phyloP scores from a whole-genome alignment of 208 protist species.

The Acanthamoeba rhysodes region DNA sequence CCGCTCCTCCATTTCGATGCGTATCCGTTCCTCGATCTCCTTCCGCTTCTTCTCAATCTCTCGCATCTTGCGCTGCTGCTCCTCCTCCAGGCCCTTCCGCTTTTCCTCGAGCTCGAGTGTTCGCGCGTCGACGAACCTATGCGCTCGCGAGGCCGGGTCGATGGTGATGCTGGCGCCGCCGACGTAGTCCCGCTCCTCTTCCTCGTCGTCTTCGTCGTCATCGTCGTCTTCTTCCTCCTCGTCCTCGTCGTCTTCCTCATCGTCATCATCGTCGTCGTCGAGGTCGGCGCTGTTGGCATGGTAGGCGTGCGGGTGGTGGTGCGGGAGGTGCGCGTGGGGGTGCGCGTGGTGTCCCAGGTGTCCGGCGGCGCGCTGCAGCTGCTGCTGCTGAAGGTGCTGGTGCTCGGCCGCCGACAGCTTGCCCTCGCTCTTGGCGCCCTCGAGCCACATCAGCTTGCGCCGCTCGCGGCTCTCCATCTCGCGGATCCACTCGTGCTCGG shows the following conservation, averaged over 20 bases:
- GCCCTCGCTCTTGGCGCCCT: slow-evolving; percentile 18
- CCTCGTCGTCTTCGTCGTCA: background rate
- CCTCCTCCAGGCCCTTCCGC: slow-evolving; percentile 4
- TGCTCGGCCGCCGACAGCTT: background rate
- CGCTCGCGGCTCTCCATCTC: slow-evolving; percentile 8
- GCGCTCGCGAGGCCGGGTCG: background rate
- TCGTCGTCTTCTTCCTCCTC: background rate
- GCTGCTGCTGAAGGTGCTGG: background rate
- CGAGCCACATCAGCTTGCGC: slow-evolving; percentile 14
- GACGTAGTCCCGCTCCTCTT: background rate
- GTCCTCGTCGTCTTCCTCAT: background rate
- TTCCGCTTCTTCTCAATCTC: background rate
- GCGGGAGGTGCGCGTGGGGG: background rate
- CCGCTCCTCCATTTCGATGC: slow-evolving; percentile 38
- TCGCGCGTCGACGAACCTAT: background rate
- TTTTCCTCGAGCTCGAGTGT: background rate
- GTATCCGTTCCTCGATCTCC: slow-evolving; percentile 15
- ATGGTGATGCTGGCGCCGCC: background rate
- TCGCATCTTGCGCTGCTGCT: background rate
- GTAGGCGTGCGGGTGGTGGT: background rate
- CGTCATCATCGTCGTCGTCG: slow-evolving; percentile 16
- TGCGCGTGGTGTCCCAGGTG: background rate
- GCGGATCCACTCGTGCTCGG: slow-evolving; percentile 26
- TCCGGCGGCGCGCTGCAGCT: background rate
- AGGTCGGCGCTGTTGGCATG: background rate